phyloP scores from a whole-genome alignment of 2,329 filamentous ascomycete genomes.

The Microsporum canis region DNA sequence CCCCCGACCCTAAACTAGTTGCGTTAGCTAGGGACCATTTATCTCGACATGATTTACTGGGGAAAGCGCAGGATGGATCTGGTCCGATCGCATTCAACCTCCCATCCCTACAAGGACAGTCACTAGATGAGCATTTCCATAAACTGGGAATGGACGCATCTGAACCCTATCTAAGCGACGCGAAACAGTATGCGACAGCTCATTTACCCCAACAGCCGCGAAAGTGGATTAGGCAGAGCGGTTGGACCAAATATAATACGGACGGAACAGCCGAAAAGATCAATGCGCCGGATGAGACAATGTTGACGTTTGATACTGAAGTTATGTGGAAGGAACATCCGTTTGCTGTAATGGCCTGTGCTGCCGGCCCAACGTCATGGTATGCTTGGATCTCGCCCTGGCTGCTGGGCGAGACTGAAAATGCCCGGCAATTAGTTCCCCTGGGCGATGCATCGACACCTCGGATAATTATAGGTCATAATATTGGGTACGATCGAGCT shows the following conservation, averaged over 20 bases:
- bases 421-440: slow-evolving; percentile 71
- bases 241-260: slow-evolving; percentile 84
- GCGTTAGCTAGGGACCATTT: slow-evolving; percentile 73
- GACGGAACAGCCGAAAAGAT: slow-evolving; percentile 64
- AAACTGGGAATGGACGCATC: slow-evolving; percentile 76
- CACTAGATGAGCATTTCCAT: slow-evolving; percentile 88
- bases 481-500: slow-evolving; percentile 88
- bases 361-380: slow-evolving; percentile 80
- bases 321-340: slow-evolving; percentile 90
- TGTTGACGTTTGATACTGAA: slow-evolving; percentile 91
- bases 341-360: slow-evolving; percentile 95
- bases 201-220: slow-evolving; percentile 50
- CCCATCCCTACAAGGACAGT: slow-evolving; percentile 63
- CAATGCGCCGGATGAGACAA: slow-evolving; percentile 63
- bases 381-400: slow-evolving; percentile 97
- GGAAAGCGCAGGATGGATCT: slow-evolving; percentile 71
- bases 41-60: slow-evolving; percentile 70
- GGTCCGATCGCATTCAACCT: slow-evolving; percentile 76
- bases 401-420: slow-evolving; percentile 71
- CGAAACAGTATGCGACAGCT: slow-evolving; percentile 60
- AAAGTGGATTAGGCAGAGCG: slow-evolving; percentile 67
- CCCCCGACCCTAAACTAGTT: slow-evolving; percentile 60
- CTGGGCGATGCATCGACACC: slow-evolving; percentile 63
- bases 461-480: slow-evolving; percentile 82
- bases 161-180: slow-evolving; percentile 66